Evolutionary conservation across 2,329 filamentous ascomycete species (phyloP).

Genomic region (Botrytis deweyae): DNA sequence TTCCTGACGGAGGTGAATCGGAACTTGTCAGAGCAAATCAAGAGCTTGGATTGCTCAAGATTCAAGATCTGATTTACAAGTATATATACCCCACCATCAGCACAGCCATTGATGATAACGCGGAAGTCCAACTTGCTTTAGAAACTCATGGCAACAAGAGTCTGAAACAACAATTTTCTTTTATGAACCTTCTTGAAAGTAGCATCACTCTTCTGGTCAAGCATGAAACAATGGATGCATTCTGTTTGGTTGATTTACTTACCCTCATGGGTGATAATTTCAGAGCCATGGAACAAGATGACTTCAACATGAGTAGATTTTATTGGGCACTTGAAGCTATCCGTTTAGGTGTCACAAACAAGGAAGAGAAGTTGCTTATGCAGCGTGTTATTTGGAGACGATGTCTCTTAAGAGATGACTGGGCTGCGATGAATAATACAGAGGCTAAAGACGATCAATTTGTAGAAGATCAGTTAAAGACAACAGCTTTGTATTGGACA

Average conservation of each 20-base stretch:
- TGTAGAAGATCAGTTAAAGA: constrained; percentile 59
- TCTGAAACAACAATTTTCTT: constrained; percentile 59
- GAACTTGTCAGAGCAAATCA: constrained; percentile 36
- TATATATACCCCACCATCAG: constrained; percentile 67
- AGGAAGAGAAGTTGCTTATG: constrained; percentile 55
- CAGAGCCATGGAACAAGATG: constrained; percentile 42
- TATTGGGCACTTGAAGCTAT: constrained; percentile 51
- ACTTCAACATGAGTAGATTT: constrained; percentile 62
- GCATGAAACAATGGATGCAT: constrained; percentile 67
- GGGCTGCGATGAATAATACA: constrained; percentile 76
- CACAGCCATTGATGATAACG: constrained; percentile 74
- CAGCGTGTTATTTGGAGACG: constrained; percentile 81
- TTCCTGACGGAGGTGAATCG: constrained; percentile 40
- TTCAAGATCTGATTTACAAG: constrained; percentile 78
- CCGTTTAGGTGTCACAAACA: constrained; percentile 51
- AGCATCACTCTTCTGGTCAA: constrained; percentile 68
- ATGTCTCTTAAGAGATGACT: constrained; percentile 80
- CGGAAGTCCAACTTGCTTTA: constrained; percentile 73
- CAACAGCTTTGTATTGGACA: constrained; percentile 68
- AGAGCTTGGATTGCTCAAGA: constrained; percentile 51
- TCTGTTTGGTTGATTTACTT: constrained; percentile 69
- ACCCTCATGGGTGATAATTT: constrained; percentile 63
- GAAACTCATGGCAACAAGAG: constrained; percentile 54
- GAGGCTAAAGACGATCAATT: constrained; percentile 70
- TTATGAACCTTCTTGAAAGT: constrained; percentile 70